A percentile compares a stretch with the other conserved stretches of the same genome.
phyloP scores from a whole-genome alignment of 2,329 filamentous ascomycete species.

The Fusarium papillatum region DNA sequence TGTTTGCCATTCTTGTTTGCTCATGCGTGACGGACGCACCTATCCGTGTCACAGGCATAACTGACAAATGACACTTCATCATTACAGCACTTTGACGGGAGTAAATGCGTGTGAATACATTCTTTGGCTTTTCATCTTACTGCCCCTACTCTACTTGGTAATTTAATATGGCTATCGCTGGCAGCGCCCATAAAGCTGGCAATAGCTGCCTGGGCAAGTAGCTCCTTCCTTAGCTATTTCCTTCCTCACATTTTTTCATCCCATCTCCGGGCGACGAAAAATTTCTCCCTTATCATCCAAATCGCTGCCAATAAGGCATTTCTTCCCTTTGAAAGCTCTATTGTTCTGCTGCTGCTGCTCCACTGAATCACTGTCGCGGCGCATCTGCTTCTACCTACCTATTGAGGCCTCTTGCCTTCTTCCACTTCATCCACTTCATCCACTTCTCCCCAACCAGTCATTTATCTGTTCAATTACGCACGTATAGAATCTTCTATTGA shows the following conservation, averaged over 20 bases:
- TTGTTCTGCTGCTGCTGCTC: neutral
- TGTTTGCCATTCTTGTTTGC: neutral
- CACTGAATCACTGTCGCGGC: constrained; percentile 25
- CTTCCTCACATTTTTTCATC: neutral
- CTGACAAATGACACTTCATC: neutral
- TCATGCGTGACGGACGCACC: neutral
- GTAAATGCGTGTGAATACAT: neutral
- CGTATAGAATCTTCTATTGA: neutral
- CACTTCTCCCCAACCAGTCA: neutral
- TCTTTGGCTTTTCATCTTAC: neutral
- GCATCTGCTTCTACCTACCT: neutral
- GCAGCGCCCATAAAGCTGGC: neutral
- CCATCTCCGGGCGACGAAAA: neutral
- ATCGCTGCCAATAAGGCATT: neutral
- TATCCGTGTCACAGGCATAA: neutral
- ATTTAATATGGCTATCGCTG: neutral
- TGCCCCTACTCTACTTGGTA: neutral
- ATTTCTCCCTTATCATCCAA: neutral
- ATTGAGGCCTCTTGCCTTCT: neutral
- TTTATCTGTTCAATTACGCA: neutral
- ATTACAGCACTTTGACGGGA: neutral
- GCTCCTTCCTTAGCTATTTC: neutral
- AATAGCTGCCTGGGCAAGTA: constrained; percentile 1
- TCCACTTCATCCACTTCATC: neutral
- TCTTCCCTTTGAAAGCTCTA: neutral